A percentile compares a stretch with the other conserved stretches of the same genome.
These are phyloP conservation scores for Arabidopsis arenosa DNA, from an alignment of 345 rosid genomes.

Conservation along the genomic window DNA sequence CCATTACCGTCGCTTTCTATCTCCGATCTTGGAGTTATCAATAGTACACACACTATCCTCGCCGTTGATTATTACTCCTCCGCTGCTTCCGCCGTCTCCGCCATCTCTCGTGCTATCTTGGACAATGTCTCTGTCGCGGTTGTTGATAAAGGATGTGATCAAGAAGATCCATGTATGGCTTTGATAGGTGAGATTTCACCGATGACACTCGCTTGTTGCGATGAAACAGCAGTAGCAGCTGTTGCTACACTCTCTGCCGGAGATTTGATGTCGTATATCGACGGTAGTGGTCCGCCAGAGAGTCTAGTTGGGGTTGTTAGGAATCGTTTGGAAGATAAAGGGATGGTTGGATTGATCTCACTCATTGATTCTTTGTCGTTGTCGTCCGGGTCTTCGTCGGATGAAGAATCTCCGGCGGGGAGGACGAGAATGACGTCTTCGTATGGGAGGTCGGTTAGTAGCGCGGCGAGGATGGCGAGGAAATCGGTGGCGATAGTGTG, in stretches of 20 bases:
- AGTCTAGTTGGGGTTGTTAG: constrained; percentile 65
- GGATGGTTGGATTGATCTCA: constrained; percentile 60
- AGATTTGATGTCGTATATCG: constrained; percentile 88
- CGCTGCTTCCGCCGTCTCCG: constrained; percentile 62
- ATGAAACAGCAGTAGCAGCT: constrained; percentile 71
- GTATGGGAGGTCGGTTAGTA: constrained; percentile 65
- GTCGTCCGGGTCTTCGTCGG: constrained; percentile 53
- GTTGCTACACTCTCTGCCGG: constrained; percentile 75
- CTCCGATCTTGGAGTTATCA: constrained; percentile 71
- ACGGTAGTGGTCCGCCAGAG: constrained; percentile 92
- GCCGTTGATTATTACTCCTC: constrained; percentile 78
- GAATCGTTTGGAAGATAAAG: constrained; percentile 60
- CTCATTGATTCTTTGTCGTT: constrained; percentile 47
- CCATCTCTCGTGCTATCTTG: constrained; percentile 54
- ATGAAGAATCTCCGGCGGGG: constrained; percentile 60
- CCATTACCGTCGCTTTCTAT: constrained; percentile 70
- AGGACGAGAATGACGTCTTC: constrained; percentile 31
- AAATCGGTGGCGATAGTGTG: constrained; percentile 91
- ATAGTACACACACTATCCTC: constrained; percentile 38
- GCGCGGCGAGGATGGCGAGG: constrained; percentile 79
- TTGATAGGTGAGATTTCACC: constrained; percentile 91
- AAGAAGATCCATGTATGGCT: constrained; percentile 18
- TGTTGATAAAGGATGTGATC: constrained; percentile 54
- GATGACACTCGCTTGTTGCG: constrained; percentile 67
- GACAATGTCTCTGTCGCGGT: constrained; percentile 84